Evolutionary conservation across 352 stramenopile species (phyloP).

Genomic region (Pythium rishiriense): DNA sequence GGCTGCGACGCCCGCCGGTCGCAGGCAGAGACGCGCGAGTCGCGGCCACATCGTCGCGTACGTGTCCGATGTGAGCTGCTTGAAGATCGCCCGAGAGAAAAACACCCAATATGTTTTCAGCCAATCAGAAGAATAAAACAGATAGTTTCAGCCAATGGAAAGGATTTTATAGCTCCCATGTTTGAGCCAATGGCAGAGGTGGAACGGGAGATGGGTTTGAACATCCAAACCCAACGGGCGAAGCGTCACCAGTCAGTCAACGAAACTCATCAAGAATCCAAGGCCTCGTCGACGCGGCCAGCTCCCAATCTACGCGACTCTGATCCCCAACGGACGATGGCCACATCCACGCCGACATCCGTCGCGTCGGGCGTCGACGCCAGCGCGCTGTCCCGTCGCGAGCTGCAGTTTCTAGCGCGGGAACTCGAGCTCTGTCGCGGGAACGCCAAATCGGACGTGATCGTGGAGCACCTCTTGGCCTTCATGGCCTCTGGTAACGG

Average conservation of each 20-base stretch:
- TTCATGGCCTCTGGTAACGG: constrained; percentile 46
- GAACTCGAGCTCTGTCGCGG: constrained; percentile 62
- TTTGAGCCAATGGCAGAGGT: constrained; percentile 2
- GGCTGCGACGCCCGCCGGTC: neutral
- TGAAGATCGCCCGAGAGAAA: constrained; percentile 15
- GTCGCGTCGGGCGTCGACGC: constrained; percentile 26
- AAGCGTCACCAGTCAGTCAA: constrained; percentile 22
- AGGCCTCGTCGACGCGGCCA: neutral
- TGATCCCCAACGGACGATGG: too few relatives aligned
- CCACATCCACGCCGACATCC: neutral
- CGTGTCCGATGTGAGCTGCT: neutral
- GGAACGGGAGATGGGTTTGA: constrained; percentile 4
- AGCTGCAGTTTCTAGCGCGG: constrained; percentile 65
- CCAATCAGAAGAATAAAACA: neutral
- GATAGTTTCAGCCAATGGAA: neutral
- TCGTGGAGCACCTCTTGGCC: constrained; percentile 43
- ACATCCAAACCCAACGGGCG: constrained; percentile 17
- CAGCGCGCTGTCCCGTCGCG: constrained; percentile 49
- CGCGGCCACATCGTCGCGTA: neutral
- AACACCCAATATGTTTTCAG: neutral
- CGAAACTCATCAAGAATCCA: neutral
- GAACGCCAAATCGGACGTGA: constrained; percentile 72
- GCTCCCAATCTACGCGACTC: too few relatives aligned
- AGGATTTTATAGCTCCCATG: neutral
- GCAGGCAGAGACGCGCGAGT: neutral